Evolutionary conservation across 192 early-diverging fungal species (phyloP).

Genomic region (Backusella luteola): DNA sequence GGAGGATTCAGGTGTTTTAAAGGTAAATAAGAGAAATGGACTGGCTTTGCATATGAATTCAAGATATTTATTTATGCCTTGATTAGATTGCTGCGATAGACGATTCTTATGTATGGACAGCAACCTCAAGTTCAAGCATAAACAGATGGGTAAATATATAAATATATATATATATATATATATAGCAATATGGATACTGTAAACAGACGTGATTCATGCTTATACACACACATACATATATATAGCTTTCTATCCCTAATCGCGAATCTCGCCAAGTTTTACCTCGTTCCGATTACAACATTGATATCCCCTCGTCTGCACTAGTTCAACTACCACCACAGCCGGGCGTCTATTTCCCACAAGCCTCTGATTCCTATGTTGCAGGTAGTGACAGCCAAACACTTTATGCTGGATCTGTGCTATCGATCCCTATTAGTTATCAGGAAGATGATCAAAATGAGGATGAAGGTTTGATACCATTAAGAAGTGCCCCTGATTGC

Average conservation of each 20-base stretch:
- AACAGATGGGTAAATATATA: constrained; percentile 67
- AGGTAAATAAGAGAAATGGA: constrained; percentile 3
- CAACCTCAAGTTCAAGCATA: constrained; percentile 77
- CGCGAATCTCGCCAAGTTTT: not conserved
- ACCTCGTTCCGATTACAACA: not conserved
- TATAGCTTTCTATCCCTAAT: constrained; percentile 25
- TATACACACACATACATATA: not conserved
- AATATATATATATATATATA: too few species aligned
- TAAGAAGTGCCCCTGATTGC: constrained; percentile 38
- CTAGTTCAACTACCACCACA: not conserved
- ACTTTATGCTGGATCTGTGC: constrained; percentile 36
- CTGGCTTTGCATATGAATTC: not conserved
- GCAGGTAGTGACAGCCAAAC: constrained; percentile 26
- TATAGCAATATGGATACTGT: too few species aligned
- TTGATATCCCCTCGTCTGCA: not conserved
- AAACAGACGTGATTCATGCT: not conserved
- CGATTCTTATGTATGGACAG: constrained; percentile 88
- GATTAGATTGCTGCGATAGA: constrained; percentile 74
- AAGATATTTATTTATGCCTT: not conserved
- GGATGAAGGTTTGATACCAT: constrained; percentile 16
- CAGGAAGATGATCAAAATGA: constrained; percentile 30
- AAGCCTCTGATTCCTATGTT: constrained; percentile 39
- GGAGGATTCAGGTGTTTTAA: constrained; percentile 77
- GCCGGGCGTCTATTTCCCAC: constrained; percentile 42
- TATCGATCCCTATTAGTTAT: constrained; percentile 36